Conservation (phyloP, 169 alveolate genomes). For the Miamiensis avidus region DNA sequence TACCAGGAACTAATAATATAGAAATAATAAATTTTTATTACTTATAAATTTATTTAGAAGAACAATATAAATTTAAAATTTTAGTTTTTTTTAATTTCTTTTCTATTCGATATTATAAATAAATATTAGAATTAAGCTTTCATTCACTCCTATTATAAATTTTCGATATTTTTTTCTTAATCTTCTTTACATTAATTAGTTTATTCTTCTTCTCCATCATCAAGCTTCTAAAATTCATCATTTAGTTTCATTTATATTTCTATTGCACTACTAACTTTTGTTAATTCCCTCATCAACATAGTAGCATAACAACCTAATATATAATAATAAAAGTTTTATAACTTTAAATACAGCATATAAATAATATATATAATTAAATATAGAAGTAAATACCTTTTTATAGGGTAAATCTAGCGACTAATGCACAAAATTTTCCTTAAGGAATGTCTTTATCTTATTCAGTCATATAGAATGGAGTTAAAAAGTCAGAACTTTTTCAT, state of each 20-base stretch:
- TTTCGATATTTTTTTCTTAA: neutral
- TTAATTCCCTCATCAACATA: constrained; percentile 81
- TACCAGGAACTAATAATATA: too few species aligned
- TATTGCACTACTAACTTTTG: constrained; percentile 18
- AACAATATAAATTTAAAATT: too few species aligned
- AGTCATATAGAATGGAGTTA: constrained; percentile 65
- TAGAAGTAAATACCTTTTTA: constrained; percentile 71
- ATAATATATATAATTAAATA: too few species aligned
- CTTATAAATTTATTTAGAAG: too few species aligned
- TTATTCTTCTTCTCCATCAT: neutral
- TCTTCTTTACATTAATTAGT: neutral
- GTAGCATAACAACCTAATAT: constrained; percentile 75
- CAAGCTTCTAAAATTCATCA: neutral
- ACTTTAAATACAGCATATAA: constrained; percentile 19
- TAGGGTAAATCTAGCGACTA: constrained; percentile 37
- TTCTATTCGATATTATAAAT: too few species aligned
- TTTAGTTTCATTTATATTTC: neutral
- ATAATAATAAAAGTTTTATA: constrained; percentile 44
- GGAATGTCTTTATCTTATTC: constrained; percentile 25
- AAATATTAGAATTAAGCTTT: too few species aligned
- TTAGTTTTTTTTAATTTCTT: too few species aligned
- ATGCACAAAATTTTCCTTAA: constrained; percentile 34
- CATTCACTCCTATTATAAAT: too few species aligned
- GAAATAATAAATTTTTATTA: too few species aligned
- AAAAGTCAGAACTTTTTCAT: constrained; percentile 73